Conservation (phyloP, 495 filamentous ascomycete genomes). For the Rostrohypoxylon terebratum region DNA sequence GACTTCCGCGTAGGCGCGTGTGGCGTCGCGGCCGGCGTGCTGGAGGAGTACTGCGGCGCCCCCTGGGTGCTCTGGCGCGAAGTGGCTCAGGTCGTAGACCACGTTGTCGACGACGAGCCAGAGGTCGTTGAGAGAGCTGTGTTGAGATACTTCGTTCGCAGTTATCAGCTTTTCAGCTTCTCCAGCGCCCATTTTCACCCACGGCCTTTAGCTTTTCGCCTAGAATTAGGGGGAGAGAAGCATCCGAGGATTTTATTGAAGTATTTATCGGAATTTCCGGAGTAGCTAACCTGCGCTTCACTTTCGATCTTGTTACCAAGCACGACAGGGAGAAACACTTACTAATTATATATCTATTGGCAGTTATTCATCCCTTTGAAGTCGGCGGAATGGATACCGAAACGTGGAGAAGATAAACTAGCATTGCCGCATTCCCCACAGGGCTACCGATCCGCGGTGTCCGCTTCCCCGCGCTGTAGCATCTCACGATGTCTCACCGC, state of each 20-base stretch:
- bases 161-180: constrained; percentile 29
- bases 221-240: not conserved
- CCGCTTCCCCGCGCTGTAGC: constrained; percentile 22
- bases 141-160: constrained; percentile 61
- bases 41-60: constrained; percentile 70
- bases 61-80: constrained; percentile 72
- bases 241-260: not conserved
- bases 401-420: constrained; percentile 27
- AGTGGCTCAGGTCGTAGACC: constrained; percentile 81
- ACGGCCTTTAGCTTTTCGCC: not conserved
- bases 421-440: constrained; percentile 36
- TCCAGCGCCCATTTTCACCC: constrained; percentile 14
- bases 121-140: constrained; percentile 72
- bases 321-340: not conserved
- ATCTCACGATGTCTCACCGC: constrained; percentile 5
- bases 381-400: constrained; percentile 39
- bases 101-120: constrained; percentile 81
- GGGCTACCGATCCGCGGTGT: constrained; percentile 14
- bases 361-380: not conserved
- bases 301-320: not conserved
- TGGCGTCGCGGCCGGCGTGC: constrained; percentile 79
- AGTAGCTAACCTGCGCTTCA: not conserved
- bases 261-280: not conserved
- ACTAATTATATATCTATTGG: not conserved
- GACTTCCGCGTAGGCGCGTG: constrained; percentile 72